A percentile compares a stretch with the other conserved stretches of the same genome.
phyloP scores from a whole-genome alignment of 805 yeast genomes.

The Saturnispora gosingensis region DNA sequence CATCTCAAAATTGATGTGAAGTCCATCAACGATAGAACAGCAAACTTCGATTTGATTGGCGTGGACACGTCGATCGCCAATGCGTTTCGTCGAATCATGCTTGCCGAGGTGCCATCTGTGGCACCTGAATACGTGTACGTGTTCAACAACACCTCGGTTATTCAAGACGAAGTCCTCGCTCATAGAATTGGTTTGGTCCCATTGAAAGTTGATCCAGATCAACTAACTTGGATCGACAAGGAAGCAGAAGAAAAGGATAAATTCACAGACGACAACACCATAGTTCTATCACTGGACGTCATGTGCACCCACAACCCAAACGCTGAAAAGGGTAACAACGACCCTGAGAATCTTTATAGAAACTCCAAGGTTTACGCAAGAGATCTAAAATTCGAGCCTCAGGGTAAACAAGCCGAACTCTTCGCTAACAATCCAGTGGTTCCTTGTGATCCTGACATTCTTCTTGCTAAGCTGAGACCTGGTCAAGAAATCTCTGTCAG shows the following conservation, averaged over 20 bases:
- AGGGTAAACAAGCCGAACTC: slow-evolving; percentile 70
- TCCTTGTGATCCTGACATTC: slow-evolving; percentile 80
- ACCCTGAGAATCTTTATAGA: slow-evolving; percentile 75
- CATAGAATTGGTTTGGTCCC: slow-evolving; percentile 93
- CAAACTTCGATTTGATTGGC: slow-evolving; percentile 80
- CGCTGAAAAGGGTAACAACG: slow-evolving; percentile 67
- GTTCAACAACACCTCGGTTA: slow-evolving; percentile 90
- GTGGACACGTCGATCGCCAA: slow-evolving; percentile 90
- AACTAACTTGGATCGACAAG: slow-evolving; percentile 72
- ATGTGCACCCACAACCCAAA: slow-evolving; percentile 79
- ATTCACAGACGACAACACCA: slow-evolving; percentile 81
- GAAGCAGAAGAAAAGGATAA: slow-evolving; percentile 54
- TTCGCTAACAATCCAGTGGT: slow-evolving; percentile 61
- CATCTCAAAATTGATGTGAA: slow-evolving; percentile 58
- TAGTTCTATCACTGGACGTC: slow-evolving; percentile 73
- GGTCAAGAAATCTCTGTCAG: slow-evolving; percentile 91
- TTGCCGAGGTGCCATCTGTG: slow-evolving; percentile 91
- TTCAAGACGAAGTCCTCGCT: slow-evolving; percentile 94
- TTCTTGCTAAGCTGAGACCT: slow-evolving; percentile 88
- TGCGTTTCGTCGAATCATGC: slow-evolving; percentile 95
- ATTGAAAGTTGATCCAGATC: slow-evolving; percentile 83
- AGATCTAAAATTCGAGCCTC: slow-evolving; percentile 85
- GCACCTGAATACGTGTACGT: slow-evolving; percentile 90
- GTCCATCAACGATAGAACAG: slow-evolving; percentile 54
- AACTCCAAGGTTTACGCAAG: slow-evolving; percentile 84